These are phyloP conservation scores for Porphyrellus sp. DNA, from an alignment of 1,284 basidiomycete genomes.

Conservation along the genomic window DNA sequence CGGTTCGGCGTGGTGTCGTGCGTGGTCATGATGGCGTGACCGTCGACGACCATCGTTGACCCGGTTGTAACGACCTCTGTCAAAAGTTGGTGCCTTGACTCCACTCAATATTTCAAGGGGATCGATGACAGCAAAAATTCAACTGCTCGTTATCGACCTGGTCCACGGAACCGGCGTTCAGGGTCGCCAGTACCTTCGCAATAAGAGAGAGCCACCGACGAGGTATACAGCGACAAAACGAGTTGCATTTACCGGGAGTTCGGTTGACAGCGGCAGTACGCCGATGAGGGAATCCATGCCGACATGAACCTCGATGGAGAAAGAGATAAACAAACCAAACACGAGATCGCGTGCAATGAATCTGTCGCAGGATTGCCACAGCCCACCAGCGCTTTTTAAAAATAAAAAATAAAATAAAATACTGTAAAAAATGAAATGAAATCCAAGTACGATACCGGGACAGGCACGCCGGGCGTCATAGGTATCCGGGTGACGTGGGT, in stretches of 20 bases:
- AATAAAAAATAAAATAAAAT: constrained; percentile 5
- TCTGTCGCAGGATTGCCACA: constrained; percentile 6
- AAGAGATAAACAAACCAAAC: constrained; percentile 2
- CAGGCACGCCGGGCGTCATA: constrained; percentile 1
- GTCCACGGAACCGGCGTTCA: constrained; percentile 20
- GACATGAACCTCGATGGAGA: constrained; percentile 12
- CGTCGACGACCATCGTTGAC: background rate
- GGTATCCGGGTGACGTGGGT: background rate
- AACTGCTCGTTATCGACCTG: background rate
- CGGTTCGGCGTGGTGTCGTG: background rate
- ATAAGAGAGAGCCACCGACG: constrained; percentile 6
- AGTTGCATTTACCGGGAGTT: background rate
- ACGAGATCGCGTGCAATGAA: constrained; percentile 13
- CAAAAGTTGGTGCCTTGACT: background rate
- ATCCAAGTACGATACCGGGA: background rate
- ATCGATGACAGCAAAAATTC: background rate
- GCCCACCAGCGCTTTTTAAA: background rate
- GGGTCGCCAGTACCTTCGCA: constrained; percentile 7
- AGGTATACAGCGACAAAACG: background rate
- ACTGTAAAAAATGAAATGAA: background rate
- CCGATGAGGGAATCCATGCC: constrained; percentile 19
- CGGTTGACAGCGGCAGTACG: background rate
- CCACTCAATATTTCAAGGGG: background rate
- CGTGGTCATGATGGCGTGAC: background rate
- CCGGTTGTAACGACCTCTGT: background rate